Conservation (phyloP, 2,329 filamentous ascomycete species). For the Venturia carpophila region DNA sequence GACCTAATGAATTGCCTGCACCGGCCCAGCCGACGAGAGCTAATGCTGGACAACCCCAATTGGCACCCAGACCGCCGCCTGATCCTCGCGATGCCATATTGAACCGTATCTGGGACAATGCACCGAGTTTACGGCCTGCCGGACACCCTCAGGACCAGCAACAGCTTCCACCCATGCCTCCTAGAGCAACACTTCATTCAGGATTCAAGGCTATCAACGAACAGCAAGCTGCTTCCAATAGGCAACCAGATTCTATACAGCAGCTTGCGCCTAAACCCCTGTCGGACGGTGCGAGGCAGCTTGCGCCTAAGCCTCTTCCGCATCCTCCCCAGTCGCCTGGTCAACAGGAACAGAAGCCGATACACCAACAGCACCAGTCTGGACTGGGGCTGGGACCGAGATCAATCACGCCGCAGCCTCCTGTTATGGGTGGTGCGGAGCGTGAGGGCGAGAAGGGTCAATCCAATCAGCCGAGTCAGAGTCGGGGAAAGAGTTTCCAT, state of each 20-base stretch:
- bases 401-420: constrained; percentile 1
- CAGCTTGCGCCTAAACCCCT: constrained; percentile 6
- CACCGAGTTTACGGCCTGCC: constrained; percentile 7
- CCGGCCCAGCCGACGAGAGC: constrained; percentile 1
- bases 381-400: background rate
- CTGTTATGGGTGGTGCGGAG: constrained; percentile 4
- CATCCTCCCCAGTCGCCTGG: background rate
- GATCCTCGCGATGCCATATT: constrained; percentile 13
- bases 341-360: constrained; percentile 9
- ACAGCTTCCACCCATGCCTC: constrained; percentile 2
- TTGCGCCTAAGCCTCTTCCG: constrained; percentile 12
- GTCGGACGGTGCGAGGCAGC: constrained; percentile 12
- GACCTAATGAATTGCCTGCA: constrained; percentile 8
- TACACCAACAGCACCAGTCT: background rate
- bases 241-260: background rate
- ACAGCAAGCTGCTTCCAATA: background rate
- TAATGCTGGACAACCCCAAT: constrained; percentile 15
- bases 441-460: constrained; percentile 1
- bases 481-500: constrained; percentile 14
- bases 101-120: background rate
- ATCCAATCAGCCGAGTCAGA: constrained; percentile 1
- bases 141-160: background rate
- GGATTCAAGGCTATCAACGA: constrained; percentile 17
- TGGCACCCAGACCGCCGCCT: constrained; percentile 16
- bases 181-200: background rate